phyloP scores from a whole-genome alignment of 2,329 filamentous ascomycete genomes.

The Coleophoma crateriformis region DNA sequence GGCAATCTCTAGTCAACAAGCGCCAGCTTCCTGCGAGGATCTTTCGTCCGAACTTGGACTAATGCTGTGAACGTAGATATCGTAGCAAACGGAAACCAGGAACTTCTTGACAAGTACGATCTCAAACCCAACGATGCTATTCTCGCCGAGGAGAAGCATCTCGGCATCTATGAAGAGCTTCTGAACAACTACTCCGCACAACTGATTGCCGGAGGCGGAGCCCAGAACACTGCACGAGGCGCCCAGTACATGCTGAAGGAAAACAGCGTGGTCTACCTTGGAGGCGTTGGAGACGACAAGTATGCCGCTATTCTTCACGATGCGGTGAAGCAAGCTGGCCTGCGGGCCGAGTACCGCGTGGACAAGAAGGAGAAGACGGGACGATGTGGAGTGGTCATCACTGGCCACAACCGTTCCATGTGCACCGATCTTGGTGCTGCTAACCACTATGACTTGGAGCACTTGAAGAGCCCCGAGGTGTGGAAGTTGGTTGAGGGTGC shows the following conservation, averaged over 20 bases:
- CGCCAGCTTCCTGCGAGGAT: too few species aligned
- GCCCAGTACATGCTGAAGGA: constrained; percentile 91
- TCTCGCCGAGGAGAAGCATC: constrained; percentile 88
- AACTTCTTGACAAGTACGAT: constrained; percentile 84
- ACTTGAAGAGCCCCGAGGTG: constrained; percentile 85
- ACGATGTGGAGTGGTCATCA: constrained; percentile 94
- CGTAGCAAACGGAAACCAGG: constrained; percentile 77
- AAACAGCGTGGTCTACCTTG: constrained; percentile 88
- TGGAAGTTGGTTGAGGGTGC: constrained; percentile 90
- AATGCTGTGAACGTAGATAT: constrained; percentile 59
- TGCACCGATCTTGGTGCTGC: constrained; percentile 93
- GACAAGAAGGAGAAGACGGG: constrained; percentile 81
- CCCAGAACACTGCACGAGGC: constrained; percentile 94
- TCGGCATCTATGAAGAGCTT: constrained; percentile 86
- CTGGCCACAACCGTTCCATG: constrained; percentile 90
- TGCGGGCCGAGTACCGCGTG: constrained; percentile 91
- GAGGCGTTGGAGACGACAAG: constrained; percentile 92
- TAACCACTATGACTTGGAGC: constrained; percentile 94
- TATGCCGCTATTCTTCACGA: constrained; percentile 85
- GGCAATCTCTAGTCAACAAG: too few species aligned
- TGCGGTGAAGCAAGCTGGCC: constrained; percentile 80
- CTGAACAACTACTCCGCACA: constrained; percentile 89
- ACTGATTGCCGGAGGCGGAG: constrained; percentile 91
- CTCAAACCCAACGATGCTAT: constrained; percentile 97
- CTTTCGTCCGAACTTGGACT: constrained; percentile 9